Base-by-base conservation (phyloP, 257 asterid species). In the Misopates orontium region DNA sequence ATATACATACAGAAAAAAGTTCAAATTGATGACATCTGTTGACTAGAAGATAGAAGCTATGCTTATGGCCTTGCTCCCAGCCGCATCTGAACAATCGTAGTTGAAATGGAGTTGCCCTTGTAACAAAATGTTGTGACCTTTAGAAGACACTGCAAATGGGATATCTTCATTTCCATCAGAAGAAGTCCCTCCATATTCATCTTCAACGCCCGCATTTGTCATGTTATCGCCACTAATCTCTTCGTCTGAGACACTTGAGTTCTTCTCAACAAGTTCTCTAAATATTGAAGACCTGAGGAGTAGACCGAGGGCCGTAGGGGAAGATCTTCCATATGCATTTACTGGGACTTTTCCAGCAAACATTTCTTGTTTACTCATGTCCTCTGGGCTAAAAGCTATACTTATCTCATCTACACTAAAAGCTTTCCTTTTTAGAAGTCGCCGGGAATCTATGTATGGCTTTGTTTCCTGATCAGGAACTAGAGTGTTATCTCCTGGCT, bases 281-380 rank as follows among this genome's bases (percentile, higher is more conserved):
- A 83, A 85, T 20, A 87, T 41, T 10, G 90, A 81, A 16, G 92
- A 87, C 60, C 83, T 66, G 15, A 85, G 80, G 18, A 81, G 88
- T 41, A 87, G 80, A 55, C 85, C 64, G 8, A 87, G 76, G 24
- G 93, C 91, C 19, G 89, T 78, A 42, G 87, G 84, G 14, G 88
- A 75, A 36, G 92, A 64, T 68, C 69, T 82, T 41, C 76, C 74
- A 60, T 77, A 51, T 8, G 82, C 72, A 61, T 66, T 73, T 22
- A 72, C 18, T 0, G 87, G 81, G 20, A 63, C 12, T 42, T 73
- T 68, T 53, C 71, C 39, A 54, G 72, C 77, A 21, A 62, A 68
- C 16, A 59, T 56, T 70, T 80, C 74, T 19, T 70, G 67, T 70
- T 63, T 50, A 23, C 17, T 44, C 4, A 61, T 68, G 60, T 75